Base-by-base conservation (phyloP, 2,329 filamentous ascomycete species). In the Ceratocystis alfenasii region DNA sequence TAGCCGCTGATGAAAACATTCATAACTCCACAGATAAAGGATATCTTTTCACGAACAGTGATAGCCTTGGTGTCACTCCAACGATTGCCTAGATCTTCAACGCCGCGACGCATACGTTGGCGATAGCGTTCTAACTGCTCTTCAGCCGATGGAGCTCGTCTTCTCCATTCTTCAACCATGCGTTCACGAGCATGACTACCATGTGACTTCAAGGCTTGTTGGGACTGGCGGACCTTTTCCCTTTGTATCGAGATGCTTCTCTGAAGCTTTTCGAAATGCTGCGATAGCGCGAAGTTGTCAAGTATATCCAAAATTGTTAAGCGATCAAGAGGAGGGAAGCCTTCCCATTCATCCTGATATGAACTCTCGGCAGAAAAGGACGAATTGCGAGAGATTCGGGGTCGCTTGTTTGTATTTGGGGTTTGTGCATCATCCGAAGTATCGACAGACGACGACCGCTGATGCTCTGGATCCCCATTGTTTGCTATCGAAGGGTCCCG, bases 1-100 rank as follows among this genome's bases (percentile, higher is more conserved):
- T 96, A 97, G 67, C 93, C 94, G 70, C 90, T 95, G 74, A 97
- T 86, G 76, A 99, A 95, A 74, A 99, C 94, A 77, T 99, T 99
- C 78, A 96, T 84, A 70, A 96, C 92, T 71, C 91, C 94, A 68
- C 86, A 93, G 69, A 99, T 96, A 76, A 99, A 99, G 5, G 93
- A 92, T 62, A 95, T 79, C 80, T 99, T 99, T 78, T 99, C 94
- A 67, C 92, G 86, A 62, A 89, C 76, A 1, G 91, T 96, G 71
- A 99, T 91, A 7, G 85, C 87, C 72, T 90, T 90, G 20, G 89
- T 90, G 73, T 96, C 89, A 73, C 89, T 94, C 92, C 93, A 99
- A 72, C 86, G 86, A 70, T 82, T 84, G 68, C 87, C 88, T 44
- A 97, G 81, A 70, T 90, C 88, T 71, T 96, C 92, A n/a, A 97